A percentile compares a stretch with the other conserved stretches of the same genome.
phyloP scores from a whole-genome alignment of 1,139 yeast genomes.

The Yamadazyma atlantica region DNA sequence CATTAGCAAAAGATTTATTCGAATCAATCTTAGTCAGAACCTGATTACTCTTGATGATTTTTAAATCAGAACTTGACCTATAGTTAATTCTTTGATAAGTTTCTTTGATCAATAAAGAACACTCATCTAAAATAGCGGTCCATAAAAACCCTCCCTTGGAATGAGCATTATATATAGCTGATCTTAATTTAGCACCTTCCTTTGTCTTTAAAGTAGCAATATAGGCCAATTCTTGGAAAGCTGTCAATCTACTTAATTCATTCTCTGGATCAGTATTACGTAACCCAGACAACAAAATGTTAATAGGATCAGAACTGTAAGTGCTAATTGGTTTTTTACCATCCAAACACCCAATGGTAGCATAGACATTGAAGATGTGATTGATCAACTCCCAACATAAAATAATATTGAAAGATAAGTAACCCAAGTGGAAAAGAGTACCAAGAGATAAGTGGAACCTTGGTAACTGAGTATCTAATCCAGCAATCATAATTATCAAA shows the following conservation, averaged over 20 bases:
- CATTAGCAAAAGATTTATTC: constrained; percentile 14
- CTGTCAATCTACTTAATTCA: constrained; percentile 62
- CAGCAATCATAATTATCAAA: constrained; percentile 25
- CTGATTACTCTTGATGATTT: constrained; percentile 24
- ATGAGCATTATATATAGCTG: constrained; percentile 53
- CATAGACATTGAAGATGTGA: constrained; percentile 66
- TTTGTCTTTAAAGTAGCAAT: constrained; percentile 50
- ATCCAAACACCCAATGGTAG: constrained; percentile 81
- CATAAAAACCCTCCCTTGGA: constrained; percentile 49
- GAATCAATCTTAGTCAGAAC: constrained; percentile 15
- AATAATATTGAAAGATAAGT: constrained; percentile 39
- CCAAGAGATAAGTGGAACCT: constrained; percentile 37
- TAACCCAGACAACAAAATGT: constrained; percentile 73
- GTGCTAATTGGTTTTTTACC: constrained; percentile 69
- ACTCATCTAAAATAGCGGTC: constrained; percentile 60
- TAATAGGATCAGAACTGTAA: constrained; percentile 69
- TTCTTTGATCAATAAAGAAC: constrained; percentile 52
- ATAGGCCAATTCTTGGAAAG: constrained; percentile 73
- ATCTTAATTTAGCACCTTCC: constrained; percentile 45
- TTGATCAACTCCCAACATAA: constrained; percentile 63
- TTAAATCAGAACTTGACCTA: constrained; percentile 32
- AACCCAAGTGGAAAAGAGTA: constrained; percentile 34
- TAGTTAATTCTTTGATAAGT: constrained; percentile 43
- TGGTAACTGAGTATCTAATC: constrained; percentile 36
- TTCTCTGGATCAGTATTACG: constrained; percentile 43